Conservation (phyloP, 2,329 filamentous ascomycete genomes). For the Grosmannia penicillata region DNA sequence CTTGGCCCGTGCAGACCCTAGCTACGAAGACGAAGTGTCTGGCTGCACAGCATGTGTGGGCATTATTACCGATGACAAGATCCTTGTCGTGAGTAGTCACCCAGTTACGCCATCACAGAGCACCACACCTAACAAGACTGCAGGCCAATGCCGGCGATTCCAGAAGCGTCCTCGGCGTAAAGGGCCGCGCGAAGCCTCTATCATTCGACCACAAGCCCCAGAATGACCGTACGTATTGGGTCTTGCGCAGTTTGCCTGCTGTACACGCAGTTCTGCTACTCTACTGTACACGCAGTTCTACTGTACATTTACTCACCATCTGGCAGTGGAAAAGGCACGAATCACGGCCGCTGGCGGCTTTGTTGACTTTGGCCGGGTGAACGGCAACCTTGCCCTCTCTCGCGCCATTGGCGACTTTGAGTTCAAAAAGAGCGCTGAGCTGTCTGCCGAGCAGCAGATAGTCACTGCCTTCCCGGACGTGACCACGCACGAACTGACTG, state of each 20-base stretch:
- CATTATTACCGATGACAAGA: constrained; percentile 78
- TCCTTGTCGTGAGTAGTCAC: constrained; percentile 67
- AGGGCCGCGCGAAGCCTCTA: constrained; percentile 89
- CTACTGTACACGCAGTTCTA: too few relatives aligned
- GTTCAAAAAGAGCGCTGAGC: constrained; percentile 97
- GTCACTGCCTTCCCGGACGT: constrained; percentile 96
- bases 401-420: constrained; percentile 98
- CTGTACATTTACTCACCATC: too few relatives aligned
- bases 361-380: constrained; percentile 95
- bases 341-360: constrained; percentile 94
- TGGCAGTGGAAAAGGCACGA: constrained; percentile 84
- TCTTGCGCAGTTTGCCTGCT: too few relatives aligned
- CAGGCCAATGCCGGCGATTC: constrained; percentile 97
- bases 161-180: constrained; percentile 85
- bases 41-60: constrained; percentile 92
- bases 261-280: too few relatives aligned
- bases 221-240: constrained; percentile 86
- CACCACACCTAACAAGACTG: too few relatives aligned
- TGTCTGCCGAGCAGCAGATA: constrained; percentile 96
- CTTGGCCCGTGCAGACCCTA: constrained; percentile 52
- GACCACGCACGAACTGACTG: constrained; percentile 72
- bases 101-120: too few relatives aligned
- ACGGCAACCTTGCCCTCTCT: constrained; percentile 91
- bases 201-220: constrained; percentile 99
- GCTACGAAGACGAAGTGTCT: constrained; percentile 95